phyloP scores from a whole-genome alignment of 2,329 filamentous ascomycete genomes.

The Biscogniauxia sp. region DNA sequence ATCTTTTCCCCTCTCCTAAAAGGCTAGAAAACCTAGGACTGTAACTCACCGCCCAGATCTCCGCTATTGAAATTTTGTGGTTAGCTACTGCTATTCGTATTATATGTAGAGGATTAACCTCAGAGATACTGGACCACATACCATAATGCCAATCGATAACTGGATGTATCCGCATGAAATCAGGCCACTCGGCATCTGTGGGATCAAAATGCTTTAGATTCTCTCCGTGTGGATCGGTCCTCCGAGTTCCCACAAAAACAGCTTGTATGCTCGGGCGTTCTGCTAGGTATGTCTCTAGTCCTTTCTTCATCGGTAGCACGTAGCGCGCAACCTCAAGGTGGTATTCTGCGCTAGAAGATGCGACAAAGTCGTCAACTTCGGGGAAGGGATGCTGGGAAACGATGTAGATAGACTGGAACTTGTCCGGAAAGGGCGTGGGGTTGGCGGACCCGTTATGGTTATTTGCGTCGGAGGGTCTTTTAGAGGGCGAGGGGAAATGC shows the following conservation, averaged over 20 bases:
- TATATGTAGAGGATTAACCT: not conserved
- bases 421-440: slow-evolving; percentile 36
- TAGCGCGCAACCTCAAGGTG: slow-evolving; percentile 73
- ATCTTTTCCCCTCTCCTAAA: not conserved
- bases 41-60: slow-evolving; percentile 20
- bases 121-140: slow-evolving; percentile 4
- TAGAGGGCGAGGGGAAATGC: slow-evolving; percentile 29
- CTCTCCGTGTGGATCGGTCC: slow-evolving; percentile 89
- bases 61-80: slow-evolving; percentile 7
- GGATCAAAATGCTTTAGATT: slow-evolving; percentile 77
- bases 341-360: slow-evolving; percentile 63
- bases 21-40: not conserved
- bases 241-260: slow-evolving; percentile 82
- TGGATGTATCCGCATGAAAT: slow-evolving; percentile 89
- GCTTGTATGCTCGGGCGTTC: slow-evolving; percentile 66
- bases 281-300: slow-evolving; percentile 72
- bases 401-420: slow-evolving; percentile 83
- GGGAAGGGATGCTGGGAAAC: slow-evolving; percentile 79
- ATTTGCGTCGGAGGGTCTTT: slow-evolving; percentile 20
- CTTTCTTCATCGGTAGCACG: slow-evolving; percentile 70
- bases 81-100: not conserved
- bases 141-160: slow-evolving; percentile 95
- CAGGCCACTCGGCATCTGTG: slow-evolving; percentile 87
- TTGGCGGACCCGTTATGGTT: slow-evolving; percentile 1
- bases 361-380: slow-evolving; percentile 83